Base-by-base conservation (phyloP, 495 filamentous ascomycete genomes). In the Penicillium pulvis region DNA sequence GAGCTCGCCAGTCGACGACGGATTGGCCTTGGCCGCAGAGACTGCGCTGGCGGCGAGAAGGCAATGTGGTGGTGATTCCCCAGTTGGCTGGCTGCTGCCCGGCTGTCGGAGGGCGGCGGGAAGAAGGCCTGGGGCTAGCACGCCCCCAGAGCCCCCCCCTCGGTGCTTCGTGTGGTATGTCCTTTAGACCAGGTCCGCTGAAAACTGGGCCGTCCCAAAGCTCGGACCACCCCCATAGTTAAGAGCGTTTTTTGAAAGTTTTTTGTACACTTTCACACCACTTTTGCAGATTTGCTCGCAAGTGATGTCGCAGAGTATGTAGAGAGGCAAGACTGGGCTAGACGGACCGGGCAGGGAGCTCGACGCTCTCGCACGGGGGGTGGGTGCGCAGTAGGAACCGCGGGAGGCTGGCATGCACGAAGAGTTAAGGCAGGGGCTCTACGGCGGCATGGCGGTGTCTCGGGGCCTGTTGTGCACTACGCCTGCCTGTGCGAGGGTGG, bases 291-390 rank as follows among this genome's bases (percentile, higher is more conserved):
- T 35, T 19, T 43, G 10, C 24, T 46, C 23, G 64, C n/a, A 64
- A 51, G 12, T 8, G 14, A 28, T 7, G 53, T 64, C 57, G 64
- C 61, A 53, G 64, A 30, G 57, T 63, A 56, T 63, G 46, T 68
- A 53, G 62, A 55, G 46, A 64, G 47, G 43, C 10, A 41, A 61
- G 61, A 50, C 19, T n/a, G 43, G 43, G 43, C 43, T n/a, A 20
- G 43, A 45, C 43, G 43, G 43, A 10, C 43, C 43, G 36, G 36
- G 36, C 14, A n/a, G 14, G 41, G 33, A 9, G 33, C 33, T 9
- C 9, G 33, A 35, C 33, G 33, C 33, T 12, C 33, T 35, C 33
- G 33, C 33, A 10, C 19, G 23, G 43, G 10, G 23, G 17, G 23
- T 8, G 10, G 43, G 43, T 7, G 45, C 45, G 28, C 36, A 5